Conservation (phyloP, 2,329 filamentous ascomycete genomes). For the Xylaria polymorpha region DNA sequence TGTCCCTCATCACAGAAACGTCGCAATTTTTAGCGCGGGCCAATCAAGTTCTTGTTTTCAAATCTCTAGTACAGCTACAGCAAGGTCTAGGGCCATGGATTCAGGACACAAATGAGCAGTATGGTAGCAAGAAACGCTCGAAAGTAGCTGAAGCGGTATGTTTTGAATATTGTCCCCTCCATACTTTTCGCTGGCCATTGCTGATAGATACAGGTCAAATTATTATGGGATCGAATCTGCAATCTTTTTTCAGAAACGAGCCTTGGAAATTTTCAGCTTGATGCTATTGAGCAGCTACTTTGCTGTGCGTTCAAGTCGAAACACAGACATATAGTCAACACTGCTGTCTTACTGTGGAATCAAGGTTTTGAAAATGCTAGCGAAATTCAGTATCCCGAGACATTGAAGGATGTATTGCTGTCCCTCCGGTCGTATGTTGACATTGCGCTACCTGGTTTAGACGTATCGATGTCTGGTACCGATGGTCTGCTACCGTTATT, state of each 20-base stretch:
- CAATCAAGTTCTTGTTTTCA: conserved; percentile 62
- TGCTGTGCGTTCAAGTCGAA: conserved; percentile 68
- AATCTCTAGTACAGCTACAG: conserved; percentile 70
- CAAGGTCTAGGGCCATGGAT: conserved; percentile 72
- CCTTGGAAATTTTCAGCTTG: conserved; percentile 59
- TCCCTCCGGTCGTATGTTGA: conserved; percentile 67
- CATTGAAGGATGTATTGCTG: conserved; percentile 71
- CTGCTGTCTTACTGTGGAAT: conserved; percentile 72
- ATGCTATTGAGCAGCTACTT: conserved; percentile 65
- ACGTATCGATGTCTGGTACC: conserved; percentile 53
- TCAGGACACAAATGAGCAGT: conserved; percentile 62
- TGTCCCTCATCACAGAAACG: conserved; percentile 65
- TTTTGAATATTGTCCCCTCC: conserved; percentile 28
- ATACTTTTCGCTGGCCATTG: not conserved
- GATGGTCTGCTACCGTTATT: conserved; percentile 57
- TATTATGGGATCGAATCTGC: conserved; percentile 64
- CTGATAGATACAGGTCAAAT: conserved; percentile 56
- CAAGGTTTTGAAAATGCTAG: conserved; percentile 70
- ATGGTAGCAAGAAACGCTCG: conserved; percentile 56
- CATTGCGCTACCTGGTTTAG: conserved; percentile 59
- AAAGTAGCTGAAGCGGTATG: conserved; percentile 60
- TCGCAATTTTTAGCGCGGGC: conserved; percentile 64
- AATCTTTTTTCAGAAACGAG: conserved; percentile 52
- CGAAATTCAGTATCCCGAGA: conserved; percentile 71
- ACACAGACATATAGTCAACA: conserved; percentile 65